Conservation (phyloP, 805 yeast genomes). For the Candida montana region DNA sequence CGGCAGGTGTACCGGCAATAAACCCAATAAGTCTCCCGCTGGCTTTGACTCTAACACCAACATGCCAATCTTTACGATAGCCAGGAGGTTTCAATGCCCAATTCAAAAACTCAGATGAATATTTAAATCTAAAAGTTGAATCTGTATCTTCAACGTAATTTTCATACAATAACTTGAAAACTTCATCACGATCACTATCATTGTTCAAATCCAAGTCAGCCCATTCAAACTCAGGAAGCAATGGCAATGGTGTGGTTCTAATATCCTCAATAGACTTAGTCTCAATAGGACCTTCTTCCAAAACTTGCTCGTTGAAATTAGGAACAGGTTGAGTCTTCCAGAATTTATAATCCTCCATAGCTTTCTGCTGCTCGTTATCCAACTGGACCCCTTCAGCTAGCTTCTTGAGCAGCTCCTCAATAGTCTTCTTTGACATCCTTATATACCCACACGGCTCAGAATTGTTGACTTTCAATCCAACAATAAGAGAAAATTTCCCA, state of each 20-base stretch:
- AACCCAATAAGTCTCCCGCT: constrained; percentile 83
- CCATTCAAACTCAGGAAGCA: constrained; percentile 82
- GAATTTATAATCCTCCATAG: constrained; percentile 87
- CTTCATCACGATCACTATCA: constrained; percentile 60
- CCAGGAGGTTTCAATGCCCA: constrained; percentile 98
- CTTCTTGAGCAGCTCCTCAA: constrained; percentile 53
- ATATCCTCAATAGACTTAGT: constrained; percentile 67
- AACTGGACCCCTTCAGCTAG: constrained; percentile 34
- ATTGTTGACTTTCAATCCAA: too few relatives aligned
- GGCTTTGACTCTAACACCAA: constrained; percentile 82
- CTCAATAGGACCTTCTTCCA: constrained; percentile 80
- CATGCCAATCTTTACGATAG: constrained; percentile 82
- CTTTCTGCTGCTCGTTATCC: constrained; percentile 54
- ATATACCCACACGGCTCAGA: too few relatives aligned
- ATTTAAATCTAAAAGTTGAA: constrained; percentile 87
- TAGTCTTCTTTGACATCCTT: constrained; percentile 24
- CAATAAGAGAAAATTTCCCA: background rate
- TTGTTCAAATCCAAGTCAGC: constrained; percentile 61
- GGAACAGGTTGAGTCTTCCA: constrained; percentile 98
- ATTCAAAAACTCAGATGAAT: constrained; percentile 71
- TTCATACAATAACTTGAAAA: constrained; percentile 73
- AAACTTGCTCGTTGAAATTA: constrained; percentile 60
- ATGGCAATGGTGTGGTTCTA: constrained; percentile 61
- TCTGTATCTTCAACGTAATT: constrained; percentile 95
- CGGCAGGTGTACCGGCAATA: constrained; percentile 84